Conservation (phyloP, 768 basidiomycete species). For the Suillus tomentosus region DNA sequence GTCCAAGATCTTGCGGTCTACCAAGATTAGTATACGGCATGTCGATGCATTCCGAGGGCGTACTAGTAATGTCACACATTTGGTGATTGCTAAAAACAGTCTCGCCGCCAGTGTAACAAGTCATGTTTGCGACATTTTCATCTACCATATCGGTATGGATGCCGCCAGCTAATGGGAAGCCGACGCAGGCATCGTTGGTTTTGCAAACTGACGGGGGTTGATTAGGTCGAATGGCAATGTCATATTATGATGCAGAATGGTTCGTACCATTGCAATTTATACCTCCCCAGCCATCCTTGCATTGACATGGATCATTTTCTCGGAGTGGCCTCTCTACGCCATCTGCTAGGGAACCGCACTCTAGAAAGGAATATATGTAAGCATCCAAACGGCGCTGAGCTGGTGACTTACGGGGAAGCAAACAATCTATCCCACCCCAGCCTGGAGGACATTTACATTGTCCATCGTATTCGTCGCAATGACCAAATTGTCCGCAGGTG, state of each 20-base stretch:
- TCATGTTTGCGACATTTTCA: conserved; percentile 63
- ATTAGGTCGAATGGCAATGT: background rate
- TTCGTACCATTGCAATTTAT: conserved; percentile 94
- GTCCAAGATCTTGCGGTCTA: conserved; percentile 94
- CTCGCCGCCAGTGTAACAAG: conserved; percentile 91
- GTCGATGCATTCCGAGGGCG: conserved; percentile 30
- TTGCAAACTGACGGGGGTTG: conserved; percentile 49
- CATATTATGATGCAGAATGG: background rate
- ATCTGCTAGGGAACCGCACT: conserved; percentile 93
- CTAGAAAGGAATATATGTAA: conserved; percentile 40
- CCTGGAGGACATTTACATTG: conserved; percentile 96
- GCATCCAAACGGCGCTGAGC: conserved; percentile 11
- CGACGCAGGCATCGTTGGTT: conserved; percentile 74
- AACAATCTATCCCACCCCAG: conserved; percentile 97
- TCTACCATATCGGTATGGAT: conserved; percentile 42
- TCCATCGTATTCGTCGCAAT: conserved; percentile 90
- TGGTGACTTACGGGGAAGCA: conserved; percentile 75
- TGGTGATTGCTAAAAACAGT: conserved; percentile 96
- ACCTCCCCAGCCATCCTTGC: conserved; percentile 93
- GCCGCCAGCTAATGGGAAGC: conserved; percentile 66
- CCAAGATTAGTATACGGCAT: background rate
- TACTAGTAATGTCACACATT: conserved; percentile 98
- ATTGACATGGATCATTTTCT: conserved; percentile 78
- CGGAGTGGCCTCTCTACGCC: conserved; percentile 83
- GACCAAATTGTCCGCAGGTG: conserved; percentile 89